phyloP scores from a whole-genome alignment of 192 early-diverging fungal genomes.

The Thamnidium elegans region DNA sequence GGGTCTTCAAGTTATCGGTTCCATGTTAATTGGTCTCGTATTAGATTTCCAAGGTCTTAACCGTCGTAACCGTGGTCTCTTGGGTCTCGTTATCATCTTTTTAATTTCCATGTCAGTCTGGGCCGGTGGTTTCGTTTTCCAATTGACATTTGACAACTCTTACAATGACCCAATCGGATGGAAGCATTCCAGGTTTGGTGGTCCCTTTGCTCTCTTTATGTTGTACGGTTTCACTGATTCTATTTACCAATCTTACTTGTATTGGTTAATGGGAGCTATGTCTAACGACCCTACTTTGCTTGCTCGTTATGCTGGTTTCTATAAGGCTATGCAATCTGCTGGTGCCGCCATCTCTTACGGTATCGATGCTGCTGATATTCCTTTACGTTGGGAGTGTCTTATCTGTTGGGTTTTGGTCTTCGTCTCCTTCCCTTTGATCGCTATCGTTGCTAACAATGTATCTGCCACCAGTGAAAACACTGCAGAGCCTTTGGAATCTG shows the following conservation, averaged over 20 bases:
- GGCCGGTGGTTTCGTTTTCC: constrained; percentile 32
- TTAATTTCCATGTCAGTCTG: constrained; percentile 25
- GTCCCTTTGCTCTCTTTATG: constrained; percentile 61
- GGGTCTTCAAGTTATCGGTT: constrained; percentile 38
- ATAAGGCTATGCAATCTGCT: constrained; percentile 84
- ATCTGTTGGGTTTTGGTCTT: constrained; percentile 54
- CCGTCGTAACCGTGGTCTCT: constrained; percentile 27
- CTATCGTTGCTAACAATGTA: constrained; percentile 45
- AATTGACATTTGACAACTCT: constrained; percentile 29
- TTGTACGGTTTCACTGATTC: constrained; percentile 77
- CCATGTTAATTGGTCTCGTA: constrained; percentile 23
- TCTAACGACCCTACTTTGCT: constrained; percentile 55
- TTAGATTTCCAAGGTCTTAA: constrained; percentile 28
- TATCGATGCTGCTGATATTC: constrained; percentile 52
- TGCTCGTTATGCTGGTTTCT: constrained; percentile 77
- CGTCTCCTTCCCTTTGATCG: constrained; percentile 49
- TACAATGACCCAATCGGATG: constrained; percentile 52
- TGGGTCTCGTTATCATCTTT: constrained; percentile 20
- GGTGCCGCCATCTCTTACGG: constrained; percentile 75
- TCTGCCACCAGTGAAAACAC: constrained; percentile 39
- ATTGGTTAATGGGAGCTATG: constrained; percentile 39
- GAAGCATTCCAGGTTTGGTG: constrained; percentile 31
- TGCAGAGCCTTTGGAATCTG: too few species aligned
- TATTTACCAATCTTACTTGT: constrained; percentile 66
- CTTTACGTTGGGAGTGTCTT: constrained; percentile 33